These are phyloP conservation scores for Agaricus subrufescens DNA, from an alignment of 768 basidiomycete species.

Conservation along the genomic window DNA sequence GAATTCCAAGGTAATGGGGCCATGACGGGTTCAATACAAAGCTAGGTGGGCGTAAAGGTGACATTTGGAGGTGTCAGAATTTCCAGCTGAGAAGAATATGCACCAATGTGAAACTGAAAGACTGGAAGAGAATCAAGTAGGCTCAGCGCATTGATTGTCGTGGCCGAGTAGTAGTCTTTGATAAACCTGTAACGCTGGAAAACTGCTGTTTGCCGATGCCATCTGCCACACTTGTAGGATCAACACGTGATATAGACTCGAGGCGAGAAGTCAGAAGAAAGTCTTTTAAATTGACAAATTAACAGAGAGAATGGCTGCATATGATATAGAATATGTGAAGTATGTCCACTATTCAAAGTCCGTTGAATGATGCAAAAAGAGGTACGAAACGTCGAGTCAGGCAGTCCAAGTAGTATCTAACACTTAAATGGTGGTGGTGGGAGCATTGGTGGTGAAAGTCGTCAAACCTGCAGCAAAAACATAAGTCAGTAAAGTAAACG, in stretches of 20 bases:
- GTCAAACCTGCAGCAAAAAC: constrained; percentile 12
- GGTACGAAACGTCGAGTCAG: background rate
- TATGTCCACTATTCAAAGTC: background rate
- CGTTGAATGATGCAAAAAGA: background rate
- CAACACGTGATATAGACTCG: background rate
- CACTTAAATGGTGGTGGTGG: background rate
- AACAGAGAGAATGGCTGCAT: background rate
- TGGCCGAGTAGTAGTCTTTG: background rate
- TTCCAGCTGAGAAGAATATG: background rate
- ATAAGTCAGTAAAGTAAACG: background rate
- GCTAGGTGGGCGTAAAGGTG: constrained; percentile 14
- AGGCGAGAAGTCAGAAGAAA: background rate
- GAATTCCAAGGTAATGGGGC: constrained; percentile 44
- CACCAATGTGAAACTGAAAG: background rate
- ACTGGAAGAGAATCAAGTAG: background rate
- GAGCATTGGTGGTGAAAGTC: constrained; percentile 1
- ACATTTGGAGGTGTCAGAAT: constrained; percentile 12
- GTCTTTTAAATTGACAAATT: background rate
- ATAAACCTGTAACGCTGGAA: too few relatives aligned
- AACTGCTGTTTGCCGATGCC: too few relatives aligned
- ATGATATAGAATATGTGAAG: background rate
- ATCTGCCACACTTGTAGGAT: background rate
- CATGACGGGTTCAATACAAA: constrained; percentile 39
- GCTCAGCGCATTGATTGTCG: constrained; percentile 1
- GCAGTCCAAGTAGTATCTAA: background rate